Evolutionary conservation across 2,329 filamentous ascomycete genomes (phyloP), one percentile per base, ranked within the genome.

Genomic region (Nemania serpens): DNA sequence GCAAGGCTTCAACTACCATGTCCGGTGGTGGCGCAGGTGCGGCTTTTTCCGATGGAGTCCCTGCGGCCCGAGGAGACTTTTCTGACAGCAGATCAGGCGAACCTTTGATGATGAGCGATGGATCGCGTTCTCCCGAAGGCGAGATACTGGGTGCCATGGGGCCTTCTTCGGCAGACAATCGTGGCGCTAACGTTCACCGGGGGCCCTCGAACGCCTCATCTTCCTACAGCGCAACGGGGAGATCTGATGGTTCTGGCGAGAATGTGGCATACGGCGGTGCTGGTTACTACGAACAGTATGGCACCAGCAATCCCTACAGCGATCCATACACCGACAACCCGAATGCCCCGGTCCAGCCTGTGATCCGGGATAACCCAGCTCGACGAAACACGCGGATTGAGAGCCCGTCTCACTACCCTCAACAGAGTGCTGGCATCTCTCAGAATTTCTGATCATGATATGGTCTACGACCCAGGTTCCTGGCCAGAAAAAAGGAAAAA

Each of bases 121-220:
- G 73, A 29, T 76, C 80, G 13, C 79, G 79, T 43, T 84, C 84
- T 2, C 84, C 83, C n/a, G 91, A 94, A 69, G 89, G 89, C 53
- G 93, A 96, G 74, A 91, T 91, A 47, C 84, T 97, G 39, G 92
- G 90, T 53, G 91, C 89, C 43, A 88, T 97, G 77, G 92, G 91
- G 2, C 90, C 91, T 12, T 82, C 85, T 13, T 83, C 89, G 25
- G 82, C 85, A 58, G 84, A 85, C 63, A 89, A 90, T 75, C 83
- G 86, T 54, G 81, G 78, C 20, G 81, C 78, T 25, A 91, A 91
- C 67, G 90, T 98, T 37, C 91, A 90, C 67, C 90, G 95, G 55
- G 95, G 95, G 1, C 88, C 92, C 1, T 98, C 94, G 5, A 98
- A 98, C 72, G 95, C 95, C 5, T 99, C 95, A 0, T 98, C 95